Evolutionary conservation across 306 rosid genomes (phyloP).

Genomic region (Lablab purpureus): DNA sequence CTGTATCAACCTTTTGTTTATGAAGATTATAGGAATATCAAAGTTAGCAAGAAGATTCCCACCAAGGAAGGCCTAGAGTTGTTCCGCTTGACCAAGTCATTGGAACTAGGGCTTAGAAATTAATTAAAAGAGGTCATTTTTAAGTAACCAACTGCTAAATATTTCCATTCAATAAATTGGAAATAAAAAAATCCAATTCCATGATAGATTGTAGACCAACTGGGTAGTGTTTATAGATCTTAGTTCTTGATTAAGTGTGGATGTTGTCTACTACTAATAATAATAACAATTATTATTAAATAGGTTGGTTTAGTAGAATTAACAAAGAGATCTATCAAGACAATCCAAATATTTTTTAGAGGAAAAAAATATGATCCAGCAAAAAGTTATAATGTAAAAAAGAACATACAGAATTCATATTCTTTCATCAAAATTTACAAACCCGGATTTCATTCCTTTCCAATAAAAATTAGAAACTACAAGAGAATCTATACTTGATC

Average conservation of each 20-base stretch:
- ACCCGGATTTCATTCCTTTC: conserved; percentile 37
- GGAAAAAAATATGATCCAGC: too few species aligned
- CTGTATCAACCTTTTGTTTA: conserved; percentile 51
- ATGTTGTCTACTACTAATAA: too few species aligned
- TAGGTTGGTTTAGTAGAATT: too few species aligned
- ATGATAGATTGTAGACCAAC: neutral
- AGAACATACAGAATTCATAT: neutral
- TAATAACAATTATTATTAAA: too few species aligned
- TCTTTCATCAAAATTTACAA: conserved; percentile 43
- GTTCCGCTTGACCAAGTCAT: conserved; percentile 26
- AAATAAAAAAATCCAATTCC: neutral
- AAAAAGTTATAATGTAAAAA: too few species aligned
- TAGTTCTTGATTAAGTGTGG: neutral
- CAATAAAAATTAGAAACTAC: conserved; percentile 1
- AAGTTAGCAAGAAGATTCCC: conserved; percentile 37
- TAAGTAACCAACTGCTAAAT: neutral
- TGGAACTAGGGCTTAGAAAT: too few species aligned
- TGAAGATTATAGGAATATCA: conserved; percentile 57
- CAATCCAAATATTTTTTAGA: too few species aligned
- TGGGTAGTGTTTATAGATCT: too few species aligned
- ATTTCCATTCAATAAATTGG: neutral
- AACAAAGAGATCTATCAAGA: too few species aligned
- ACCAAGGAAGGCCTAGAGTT: conserved; percentile 61
- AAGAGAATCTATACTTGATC: conserved; percentile 32
- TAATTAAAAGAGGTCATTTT: neutral